Evolutionary conservation across 2,329 filamentous ascomycete species (phyloP).

Genomic region (Curvularia verruculosa): DNA sequence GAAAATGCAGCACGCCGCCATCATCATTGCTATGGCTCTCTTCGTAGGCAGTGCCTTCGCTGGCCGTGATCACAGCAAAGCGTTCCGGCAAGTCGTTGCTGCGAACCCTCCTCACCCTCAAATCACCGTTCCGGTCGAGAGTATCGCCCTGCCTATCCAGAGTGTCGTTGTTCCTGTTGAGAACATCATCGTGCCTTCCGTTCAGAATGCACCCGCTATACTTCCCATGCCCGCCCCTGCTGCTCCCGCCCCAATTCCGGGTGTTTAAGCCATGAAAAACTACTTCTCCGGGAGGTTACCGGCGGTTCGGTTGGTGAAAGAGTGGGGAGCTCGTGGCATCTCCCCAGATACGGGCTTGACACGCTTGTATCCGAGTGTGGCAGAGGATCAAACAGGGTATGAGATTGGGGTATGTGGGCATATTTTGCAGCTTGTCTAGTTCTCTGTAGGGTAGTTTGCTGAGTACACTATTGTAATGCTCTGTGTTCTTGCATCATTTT

Average conservation of each 20-base stretch:
- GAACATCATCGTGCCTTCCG: neutral
- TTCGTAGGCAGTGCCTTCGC: constrained; percentile 1
- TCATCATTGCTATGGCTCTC: neutral
- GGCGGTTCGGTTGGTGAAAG: too few relatives aligned
- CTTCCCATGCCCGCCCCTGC: neutral
- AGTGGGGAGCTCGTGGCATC: neutral
- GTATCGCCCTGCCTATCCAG: neutral
- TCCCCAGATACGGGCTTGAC: neutral
- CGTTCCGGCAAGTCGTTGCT: neutral
- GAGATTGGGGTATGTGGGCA: neutral
- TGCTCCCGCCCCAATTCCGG: neutral
- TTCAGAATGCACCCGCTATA: neutral
- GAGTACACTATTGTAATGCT: neutral
- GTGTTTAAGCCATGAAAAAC: neutral
- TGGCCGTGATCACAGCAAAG: neutral
- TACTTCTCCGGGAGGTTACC: neutral
- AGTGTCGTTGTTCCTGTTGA: neutral
- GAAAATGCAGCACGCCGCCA: constrained; percentile 7
- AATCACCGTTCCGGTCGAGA: neutral
- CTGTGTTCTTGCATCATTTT: neutral
- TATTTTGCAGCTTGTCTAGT: neutral
- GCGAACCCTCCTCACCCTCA: neutral
- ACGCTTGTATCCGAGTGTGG: neutral
- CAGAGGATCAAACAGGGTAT: neutral
- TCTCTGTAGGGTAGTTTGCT: neutral